Evolutionary conservation across 768 basidiomycete species (phyloP), one percentile per base, ranked within the genome.

Genomic region (Boletus fagicola): DNA sequence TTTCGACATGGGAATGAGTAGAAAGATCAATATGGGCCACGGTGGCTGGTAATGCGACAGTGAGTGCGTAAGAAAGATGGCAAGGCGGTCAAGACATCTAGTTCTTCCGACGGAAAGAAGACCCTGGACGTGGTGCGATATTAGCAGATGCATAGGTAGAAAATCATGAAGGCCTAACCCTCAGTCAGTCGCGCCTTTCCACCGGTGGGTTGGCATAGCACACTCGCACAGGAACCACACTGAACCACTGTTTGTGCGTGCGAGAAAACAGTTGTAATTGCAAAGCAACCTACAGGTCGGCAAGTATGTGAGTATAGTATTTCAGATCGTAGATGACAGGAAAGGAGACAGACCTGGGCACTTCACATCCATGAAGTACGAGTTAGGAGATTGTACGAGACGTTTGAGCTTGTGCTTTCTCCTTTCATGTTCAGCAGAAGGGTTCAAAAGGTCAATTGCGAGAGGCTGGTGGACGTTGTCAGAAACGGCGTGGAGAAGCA

Each of bases 331-430:
- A 28, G 33, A 12, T 10, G 12, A 20, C 15, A 9, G 30, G 36
- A 38, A 10, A 36, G 18, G n/a, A 30, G 28, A 78, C 87, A 58
- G 60, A 93, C 92, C 94, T 67, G 96, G 88, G 79, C 96, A 98
- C 78, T 98, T 99, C 68, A 98, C 95, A 70, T 99, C 97, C 97
- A 99, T 98, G 80, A 98, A 98, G 80, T 92, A 98, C 36, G 96
- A 98, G 79, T 98, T 94, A 63, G 97, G 97, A 52, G 88, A 88
- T 78, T 98, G 97, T 67, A 99, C 97, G 68, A 98, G 88, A 75
- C 94, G 89, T 85, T 99, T 98, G 76, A 98, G 91, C 84, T 98
- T 98, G 90, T 98, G 96, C 76, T 86, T 88, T 76, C 81, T 87
- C 76, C 79, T 87, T 79, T 96, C 91, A 67, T 84, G 76, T 74